Base-by-base conservation (phyloP, 2,329 filamentous ascomycete species). In the Fusarium tuaranense region DNA sequence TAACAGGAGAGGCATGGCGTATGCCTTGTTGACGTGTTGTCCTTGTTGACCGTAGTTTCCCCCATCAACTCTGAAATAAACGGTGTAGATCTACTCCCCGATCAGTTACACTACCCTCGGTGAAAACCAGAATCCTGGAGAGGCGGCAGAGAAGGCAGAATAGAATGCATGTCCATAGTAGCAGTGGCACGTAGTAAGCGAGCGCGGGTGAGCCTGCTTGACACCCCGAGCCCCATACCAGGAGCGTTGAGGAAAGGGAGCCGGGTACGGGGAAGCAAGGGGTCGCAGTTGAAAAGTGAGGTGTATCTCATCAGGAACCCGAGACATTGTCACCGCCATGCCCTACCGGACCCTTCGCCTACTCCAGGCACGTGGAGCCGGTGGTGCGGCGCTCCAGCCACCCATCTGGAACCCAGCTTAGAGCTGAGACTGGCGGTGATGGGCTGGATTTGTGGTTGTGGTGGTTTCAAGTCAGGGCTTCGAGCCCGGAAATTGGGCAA, bases 251-350 rank as follows among this genome's bases (percentile, higher is more conserved):
- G 30, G 60, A 34, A 67, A 69, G 68, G 51, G 38, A 72, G 60
- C 68, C 58, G 71, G 46, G 51, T 62, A 51, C 60, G 61, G 68
- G 55, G 16, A 63, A 72, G 34, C 72, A 74, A 70, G 72, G 58
- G 59, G 48, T 72, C 36, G 20, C 20, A 39, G 25, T 44, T 46
- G 34, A 32, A 59, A 65, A 67, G 44, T 62, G 65, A 72, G 68
- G 72, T 64, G 59, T 67, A 67, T 75, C 65, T 70, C 73, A 68
- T 70, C 76, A 76, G 76, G 75, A 78, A 78, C 76, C 75, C 77
- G 76, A 78, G 74, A 78, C 77, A 78, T 74, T 74, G 75, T 78
- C 74, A 78, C 77, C 76, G 76, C 76, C 67, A 76, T 68, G 68
- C 65, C 67, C 57, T 69, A 65, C 69, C 70, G 70, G 70, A 68